Base-by-base conservation (phyloP, 306 rosid genomes). In the Gastrolobium bilobum region DNA sequence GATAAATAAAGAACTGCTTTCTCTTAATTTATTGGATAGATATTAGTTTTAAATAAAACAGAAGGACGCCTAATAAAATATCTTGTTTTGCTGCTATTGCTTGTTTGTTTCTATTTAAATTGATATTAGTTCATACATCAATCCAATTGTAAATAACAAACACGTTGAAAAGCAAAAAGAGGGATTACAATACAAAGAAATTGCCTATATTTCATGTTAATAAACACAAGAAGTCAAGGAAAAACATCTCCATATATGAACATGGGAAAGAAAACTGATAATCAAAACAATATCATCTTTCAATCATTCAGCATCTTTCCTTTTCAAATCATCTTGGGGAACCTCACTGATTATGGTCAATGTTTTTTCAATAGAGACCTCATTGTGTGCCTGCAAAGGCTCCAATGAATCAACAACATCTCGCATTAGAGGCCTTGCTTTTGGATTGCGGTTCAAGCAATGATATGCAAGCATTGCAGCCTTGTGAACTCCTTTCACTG, bases 321-420 rank as follows among this genome's bases (percentile, higher is more conserved):
- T 65, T 76, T 86, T 85, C 52, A 80, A 46, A 73, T 81, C 82
- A 60, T 80, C 75, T 42, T 82, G 82, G 44, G 90, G 81, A 73
- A 79, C 86, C 70, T 87, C 89, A 57, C 60, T 84, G 62, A 86
- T 85, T 61, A 89, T 82, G 66, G 93, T 90, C 40, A 88, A 46
- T 40, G 91, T 83, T 86, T 85, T 90, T 10, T 69, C 90, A 50
- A 85, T 38, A 75, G 84, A 34, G 44, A 84, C 75, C 76, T 91
- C 89, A 68, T 69, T 71, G 67, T 65, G 51, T 39, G 77, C 78
- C 59, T 89, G 97, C 79, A 96, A 84, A 76, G 99, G 99, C 83
- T 96, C 99, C 89, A 96, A 86, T n/a, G 99, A 85, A 73, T 93
- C 99, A 4, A 96, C 99, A 6, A 96, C 90, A 51, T 96, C 98